These are phyloP conservation scores for Xylaria palmicola DNA, from an alignment of 495 filamentous ascomycete genomes.

Conservation along the genomic window DNA sequence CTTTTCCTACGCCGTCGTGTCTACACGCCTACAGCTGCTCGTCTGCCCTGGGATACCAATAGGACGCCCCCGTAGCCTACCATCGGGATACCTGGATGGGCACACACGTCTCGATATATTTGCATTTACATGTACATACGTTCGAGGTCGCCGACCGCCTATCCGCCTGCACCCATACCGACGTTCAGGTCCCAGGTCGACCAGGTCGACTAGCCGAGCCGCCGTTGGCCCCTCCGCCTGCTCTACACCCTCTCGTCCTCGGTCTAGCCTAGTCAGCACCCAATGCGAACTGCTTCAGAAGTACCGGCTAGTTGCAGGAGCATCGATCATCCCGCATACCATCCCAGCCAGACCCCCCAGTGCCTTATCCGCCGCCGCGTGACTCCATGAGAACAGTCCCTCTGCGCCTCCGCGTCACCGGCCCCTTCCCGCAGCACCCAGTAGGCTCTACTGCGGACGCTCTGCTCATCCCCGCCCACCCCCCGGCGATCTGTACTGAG, in stretches of 20 bases:
- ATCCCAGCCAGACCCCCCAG: conserved; percentile 36
- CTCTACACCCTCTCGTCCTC: conserved; percentile 20
- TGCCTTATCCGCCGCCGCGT: conserved; percentile 49
- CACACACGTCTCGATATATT: conserved; percentile 12
- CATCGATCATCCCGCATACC: conserved; percentile 39
- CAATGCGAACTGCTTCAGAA: conserved; percentile 38
- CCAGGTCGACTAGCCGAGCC: conserved; percentile 29
- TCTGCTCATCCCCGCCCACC: conserved; percentile 34
- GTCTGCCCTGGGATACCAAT: conserved; percentile 11
- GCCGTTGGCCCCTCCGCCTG: conserved; percentile 28
- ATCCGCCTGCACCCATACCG: conserved; percentile 14
- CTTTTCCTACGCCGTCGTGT: conserved; percentile 9
- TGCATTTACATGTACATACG: conserved; percentile 21
- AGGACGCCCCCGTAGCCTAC: conserved; percentile 1
- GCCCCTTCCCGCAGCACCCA: conserved; percentile 24
- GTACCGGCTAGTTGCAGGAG: conserved; percentile 37
- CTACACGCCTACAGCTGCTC: conserved; percentile 9
- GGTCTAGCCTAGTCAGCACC: conserved; percentile 29
- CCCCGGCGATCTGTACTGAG: conserved; percentile 36
- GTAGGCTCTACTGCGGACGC: conserved; percentile 16
- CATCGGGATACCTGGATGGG: conserved; percentile 8
- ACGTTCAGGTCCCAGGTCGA: conserved; percentile 22
- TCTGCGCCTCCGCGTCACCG: conserved; percentile 32
- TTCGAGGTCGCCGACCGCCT: conserved; percentile 28
- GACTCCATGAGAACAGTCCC: conserved; percentile 38